phyloP scores from a whole-genome alignment of 2,329 filamentous ascomycete species.

The Dendrostoma leiphaemia region DNA sequence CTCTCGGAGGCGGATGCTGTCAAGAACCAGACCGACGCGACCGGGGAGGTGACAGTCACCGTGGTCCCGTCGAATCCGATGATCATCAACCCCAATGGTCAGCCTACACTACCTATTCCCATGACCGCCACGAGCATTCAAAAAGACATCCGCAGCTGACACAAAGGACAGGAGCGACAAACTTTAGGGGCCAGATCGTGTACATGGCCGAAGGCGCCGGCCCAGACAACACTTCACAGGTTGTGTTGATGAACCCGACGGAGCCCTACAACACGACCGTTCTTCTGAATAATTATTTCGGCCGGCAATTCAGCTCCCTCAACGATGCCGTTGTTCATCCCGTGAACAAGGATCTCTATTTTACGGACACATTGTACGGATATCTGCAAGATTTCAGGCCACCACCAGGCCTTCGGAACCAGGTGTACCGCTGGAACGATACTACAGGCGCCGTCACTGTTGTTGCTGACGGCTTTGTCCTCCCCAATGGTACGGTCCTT shows the following conservation, averaged over 20 bases:
- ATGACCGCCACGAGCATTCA: not conserved
- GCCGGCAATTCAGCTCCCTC: slow-evolving; percentile 57
- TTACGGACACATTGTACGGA: slow-evolving; percentile 62
- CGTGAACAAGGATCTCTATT: slow-evolving; percentile 58
- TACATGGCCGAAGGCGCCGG: slow-evolving; percentile 52
- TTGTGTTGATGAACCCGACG: slow-evolving; percentile 42
- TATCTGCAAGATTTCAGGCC: slow-evolving; percentile 57
- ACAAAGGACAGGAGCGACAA: slow-evolving; percentile 41
- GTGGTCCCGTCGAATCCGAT: slow-evolving; percentile 40
- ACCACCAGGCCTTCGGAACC: slow-evolving; percentile 49
- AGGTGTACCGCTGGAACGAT: slow-evolving; percentile 57
- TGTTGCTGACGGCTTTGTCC: slow-evolving; percentile 55
- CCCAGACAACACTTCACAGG: slow-evolving; percentile 34
- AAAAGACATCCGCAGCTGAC: not conserved
- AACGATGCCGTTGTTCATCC: slow-evolving; percentile 57
- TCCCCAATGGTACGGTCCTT: slow-evolving; percentile 54
- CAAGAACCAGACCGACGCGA: slow-evolving; percentile 34
- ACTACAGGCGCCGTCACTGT: slow-evolving; percentile 48
- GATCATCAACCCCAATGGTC: slow-evolving; percentile 51
- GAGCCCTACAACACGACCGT: slow-evolving; percentile 51
- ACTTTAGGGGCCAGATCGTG: slow-evolving; percentile 47
- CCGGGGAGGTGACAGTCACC: slow-evolving; percentile 39
- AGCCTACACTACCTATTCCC: not conserved
- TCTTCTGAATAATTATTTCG: slow-evolving; percentile 58
- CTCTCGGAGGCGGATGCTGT: slow-evolving; percentile 41